phyloP scores from a whole-genome alignment of 345 rosid species.

The Hypericum androsaemum region DNA sequence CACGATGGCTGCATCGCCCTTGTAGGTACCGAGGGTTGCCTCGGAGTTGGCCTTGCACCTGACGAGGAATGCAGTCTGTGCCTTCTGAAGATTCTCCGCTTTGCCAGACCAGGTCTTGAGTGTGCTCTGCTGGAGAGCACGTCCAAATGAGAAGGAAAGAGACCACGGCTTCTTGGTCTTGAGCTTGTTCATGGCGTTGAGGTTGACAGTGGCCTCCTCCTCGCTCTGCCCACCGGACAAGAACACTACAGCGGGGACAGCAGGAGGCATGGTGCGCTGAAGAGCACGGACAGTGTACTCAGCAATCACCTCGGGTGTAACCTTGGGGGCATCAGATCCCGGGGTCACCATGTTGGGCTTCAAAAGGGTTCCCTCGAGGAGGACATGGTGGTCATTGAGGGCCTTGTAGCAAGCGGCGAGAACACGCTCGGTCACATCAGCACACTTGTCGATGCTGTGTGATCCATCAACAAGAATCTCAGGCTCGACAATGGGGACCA shows the following conservation, averaged over 20 bases:
- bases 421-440: constrained; percentile 68
- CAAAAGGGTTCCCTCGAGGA: constrained; percentile 84
- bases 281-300: constrained; percentile 67
- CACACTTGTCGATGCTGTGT: constrained; percentile 70
- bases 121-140: constrained; percentile 90
- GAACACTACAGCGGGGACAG: constrained; percentile 87
- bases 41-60: constrained; percentile 89
- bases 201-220: constrained; percentile 78
- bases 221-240: constrained; percentile 91
- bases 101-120: constrained; percentile 86
- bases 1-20: constrained; percentile 61
- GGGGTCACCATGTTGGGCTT: constrained; percentile 99
- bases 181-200: constrained; percentile 80
- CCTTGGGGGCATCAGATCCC: constrained; percentile 75
- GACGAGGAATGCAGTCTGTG: constrained; percentile 48
- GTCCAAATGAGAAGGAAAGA: constrained; percentile 80
- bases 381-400: constrained; percentile 70
- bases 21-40: constrained; percentile 80
- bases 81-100: constrained; percentile 55
- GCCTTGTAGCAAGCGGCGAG: constrained; percentile 97
- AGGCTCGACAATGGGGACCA: constrained; percentile 93
- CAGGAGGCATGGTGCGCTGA: constrained; percentile 73
- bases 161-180: constrained; percentile 84
- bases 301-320: constrained; percentile 67
- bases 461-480: constrained; percentile 84